A percentile compares a stretch with the other conserved stretches of the same genome.
phyloP scores from a whole-genome alignment of 148 eudicot species.

The Silene latifolia region DNA sequence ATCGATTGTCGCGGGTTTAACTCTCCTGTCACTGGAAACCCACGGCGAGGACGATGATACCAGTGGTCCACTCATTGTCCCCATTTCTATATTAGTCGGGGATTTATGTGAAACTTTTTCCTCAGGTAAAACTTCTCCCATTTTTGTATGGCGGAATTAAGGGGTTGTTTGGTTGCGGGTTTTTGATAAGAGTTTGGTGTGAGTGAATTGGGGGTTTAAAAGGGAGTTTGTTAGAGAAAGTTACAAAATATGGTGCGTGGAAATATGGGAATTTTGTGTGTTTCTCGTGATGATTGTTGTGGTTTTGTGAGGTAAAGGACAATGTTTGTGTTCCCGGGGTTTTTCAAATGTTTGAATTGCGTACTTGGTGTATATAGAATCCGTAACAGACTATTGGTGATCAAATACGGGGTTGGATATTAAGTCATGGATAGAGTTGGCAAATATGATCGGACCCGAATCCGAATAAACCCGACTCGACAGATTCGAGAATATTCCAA shows the following conservation, averaged over 20 bases:
- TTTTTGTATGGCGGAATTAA: not conserved
- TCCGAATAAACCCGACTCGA: no score
- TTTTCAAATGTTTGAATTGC: conserved; percentile 20
- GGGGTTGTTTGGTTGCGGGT: not conserved
- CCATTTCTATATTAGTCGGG: conserved; percentile 21
- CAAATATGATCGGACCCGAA: no score
- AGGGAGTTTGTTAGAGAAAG: not conserved
- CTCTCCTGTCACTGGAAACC: conserved; percentile 26
- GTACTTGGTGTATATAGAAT: no score
- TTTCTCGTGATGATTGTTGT: conserved; percentile 7
- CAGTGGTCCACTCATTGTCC: conserved; percentile 33
- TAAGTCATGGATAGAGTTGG: no score
- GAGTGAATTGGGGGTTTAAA: not conserved
- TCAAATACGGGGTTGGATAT: no score
- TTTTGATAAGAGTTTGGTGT: not conserved
- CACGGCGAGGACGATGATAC: conserved; percentile 17
- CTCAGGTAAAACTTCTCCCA: conserved; percentile 24
- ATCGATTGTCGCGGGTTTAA: conserved; percentile 23
- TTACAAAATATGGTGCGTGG: conserved; percentile 7
- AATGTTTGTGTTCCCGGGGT: conserved; percentile 30
- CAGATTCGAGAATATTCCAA: no score
- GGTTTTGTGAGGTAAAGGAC: conserved; percentile 4
- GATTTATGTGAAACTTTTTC: conserved; percentile 14
- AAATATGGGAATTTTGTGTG: conserved; percentile 8
- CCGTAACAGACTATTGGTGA: no score